These are phyloP conservation scores for Lepraria neglecta DNA, from an alignment of 495 filamentous ascomycete species.

Conservation along the genomic window DNA sequence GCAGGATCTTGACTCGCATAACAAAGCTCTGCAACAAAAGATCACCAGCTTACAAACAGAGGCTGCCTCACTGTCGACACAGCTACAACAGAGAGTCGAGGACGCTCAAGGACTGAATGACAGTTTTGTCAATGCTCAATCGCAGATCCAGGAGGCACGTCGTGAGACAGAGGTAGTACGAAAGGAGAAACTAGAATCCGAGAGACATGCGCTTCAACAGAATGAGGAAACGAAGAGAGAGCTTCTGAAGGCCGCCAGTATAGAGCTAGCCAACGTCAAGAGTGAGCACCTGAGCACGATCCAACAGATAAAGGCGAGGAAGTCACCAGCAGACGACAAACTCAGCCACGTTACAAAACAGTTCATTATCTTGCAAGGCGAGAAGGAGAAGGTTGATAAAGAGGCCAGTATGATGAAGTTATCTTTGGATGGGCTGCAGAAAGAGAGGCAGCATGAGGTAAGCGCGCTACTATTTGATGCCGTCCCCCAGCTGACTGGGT, in stretches of 20 bases:
- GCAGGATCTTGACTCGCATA: slow-evolving; percentile 22
- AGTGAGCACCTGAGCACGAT: slow-evolving; percentile 10
- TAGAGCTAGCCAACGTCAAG: slow-evolving; percentile 7
- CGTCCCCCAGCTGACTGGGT: not conserved
- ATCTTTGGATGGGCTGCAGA: slow-evolving; percentile 3
- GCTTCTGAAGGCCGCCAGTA: slow-evolving; percentile 3
- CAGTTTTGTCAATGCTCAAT: not conserved
- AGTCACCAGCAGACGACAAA: slow-evolving; percentile 8
- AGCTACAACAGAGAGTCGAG: slow-evolving; percentile 4
- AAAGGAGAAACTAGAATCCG: slow-evolving; percentile 8
- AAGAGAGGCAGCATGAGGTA: not conserved
- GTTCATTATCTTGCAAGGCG: not conserved
- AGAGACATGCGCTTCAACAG: slow-evolving; percentile 6
- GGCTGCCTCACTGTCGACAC: slow-evolving; percentile 1
- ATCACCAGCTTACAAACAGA: slow-evolving; percentile 8
- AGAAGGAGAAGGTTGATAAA: slow-evolving; percentile 10
- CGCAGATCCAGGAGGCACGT: slow-evolving; percentile 9
- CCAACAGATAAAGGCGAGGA: slow-evolving; percentile 2
- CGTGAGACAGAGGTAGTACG: not conserved
- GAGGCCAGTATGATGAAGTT: not conserved
- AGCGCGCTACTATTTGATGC: not conserved
- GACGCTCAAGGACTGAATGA: not conserved
- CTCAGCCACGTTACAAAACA: slow-evolving; percentile 3
- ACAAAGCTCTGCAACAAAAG: slow-evolving; percentile 10
- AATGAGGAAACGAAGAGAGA: not conserved